Base-by-base conservation (phyloP, 768 basidiomycete genomes). In the Naganishia randhawae region DNA sequence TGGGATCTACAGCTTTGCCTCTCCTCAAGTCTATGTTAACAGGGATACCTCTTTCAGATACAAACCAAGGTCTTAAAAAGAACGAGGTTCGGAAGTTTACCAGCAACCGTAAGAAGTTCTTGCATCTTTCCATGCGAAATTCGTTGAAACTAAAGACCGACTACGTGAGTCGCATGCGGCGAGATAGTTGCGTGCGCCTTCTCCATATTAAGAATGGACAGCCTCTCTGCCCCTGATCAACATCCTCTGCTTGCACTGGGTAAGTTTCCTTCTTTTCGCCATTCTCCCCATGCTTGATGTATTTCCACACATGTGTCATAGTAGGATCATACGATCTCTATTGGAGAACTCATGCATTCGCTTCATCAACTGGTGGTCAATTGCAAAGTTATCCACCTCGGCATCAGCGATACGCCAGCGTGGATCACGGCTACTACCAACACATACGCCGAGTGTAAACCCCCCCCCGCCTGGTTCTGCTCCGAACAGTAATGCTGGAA, bases 81-180 rank as follows among this genome's bases (percentile, higher is more conserved):
- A 70, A 70, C 50, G 66, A 45, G 22, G 19, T 50, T 16, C 72
- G 75, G 53, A 75, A 82, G 54, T 84, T 82, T 69, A 73, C 72
- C 1, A 86, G 86, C 1, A 86, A 87, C 72, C 81, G 78, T 67
- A 66, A 76, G 68, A 85, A 85, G 71, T 80, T 79, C 3, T 74
- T 85, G 73, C 75, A 79, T 29, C 37, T 84, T 50, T 80, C 82
- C 10, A 35, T 76, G 41, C 54, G 68, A 10, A 72, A 72, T 55
- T 68, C 69, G 17, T 57, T 74, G 32, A 65, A 72, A 51, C 67
- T 74, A 10, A 52, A 70, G 52, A 73, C 73, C 37, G 71, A 73
- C 65, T 71, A 66, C 27, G 48, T 65, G 17, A 64, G 61, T 62
- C 14, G 29, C 19, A 22, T 17, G 45, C 25, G 6, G 41, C 19